Percentiles rank a stretch among this genome's conserved stretches.
Conservation (phyloP, 2,329 filamentous ascomycete species). For the Colletotrichum echinochloae region DNA sequence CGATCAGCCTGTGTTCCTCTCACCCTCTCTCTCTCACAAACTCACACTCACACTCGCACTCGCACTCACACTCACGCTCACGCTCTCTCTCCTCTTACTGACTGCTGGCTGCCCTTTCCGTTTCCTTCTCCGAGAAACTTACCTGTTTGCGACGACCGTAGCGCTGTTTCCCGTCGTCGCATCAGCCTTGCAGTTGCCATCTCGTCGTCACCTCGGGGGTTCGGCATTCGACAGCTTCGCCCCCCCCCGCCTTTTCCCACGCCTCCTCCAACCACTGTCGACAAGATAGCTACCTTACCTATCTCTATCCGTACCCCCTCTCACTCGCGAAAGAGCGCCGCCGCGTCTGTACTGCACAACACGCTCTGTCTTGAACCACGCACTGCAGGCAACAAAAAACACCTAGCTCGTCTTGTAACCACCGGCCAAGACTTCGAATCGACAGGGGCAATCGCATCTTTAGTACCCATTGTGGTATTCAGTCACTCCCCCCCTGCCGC, state of each 20-base stretch:
- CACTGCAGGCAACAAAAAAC: background rate
- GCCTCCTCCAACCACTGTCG: background rate
- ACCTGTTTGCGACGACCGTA: background rate
- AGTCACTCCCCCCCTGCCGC: background rate
- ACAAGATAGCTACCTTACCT: constrained; percentile 7
- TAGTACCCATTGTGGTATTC: background rate
- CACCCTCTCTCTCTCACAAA: background rate
- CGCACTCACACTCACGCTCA: background rate
- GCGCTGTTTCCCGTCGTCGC: background rate
- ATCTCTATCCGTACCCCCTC: constrained; percentile 11
- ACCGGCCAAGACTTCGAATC: background rate
- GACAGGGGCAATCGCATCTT: background rate
- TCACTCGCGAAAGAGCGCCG: constrained; percentile 1
- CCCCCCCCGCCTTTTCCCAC: background rate
- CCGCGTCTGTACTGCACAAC: constrained; percentile 8
- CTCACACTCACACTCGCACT: background rate
- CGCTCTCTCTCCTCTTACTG: background rate
- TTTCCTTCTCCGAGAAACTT: background rate
- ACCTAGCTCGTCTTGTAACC: background rate
- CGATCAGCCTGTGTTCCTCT: background rate
- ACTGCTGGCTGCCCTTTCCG: background rate
- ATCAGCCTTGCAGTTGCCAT: constrained; percentile 1
- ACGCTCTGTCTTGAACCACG: background rate
- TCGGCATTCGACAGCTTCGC: constrained; percentile 25
- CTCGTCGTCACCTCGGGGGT: constrained; percentile 21